Percentiles rank a stretch among this genome's conserved stretches.
These are phyloP conservation scores for Stromatinia cepivora DNA, from an alignment of 2,329 filamentous ascomycete species.

Conservation along the genomic window DNA sequence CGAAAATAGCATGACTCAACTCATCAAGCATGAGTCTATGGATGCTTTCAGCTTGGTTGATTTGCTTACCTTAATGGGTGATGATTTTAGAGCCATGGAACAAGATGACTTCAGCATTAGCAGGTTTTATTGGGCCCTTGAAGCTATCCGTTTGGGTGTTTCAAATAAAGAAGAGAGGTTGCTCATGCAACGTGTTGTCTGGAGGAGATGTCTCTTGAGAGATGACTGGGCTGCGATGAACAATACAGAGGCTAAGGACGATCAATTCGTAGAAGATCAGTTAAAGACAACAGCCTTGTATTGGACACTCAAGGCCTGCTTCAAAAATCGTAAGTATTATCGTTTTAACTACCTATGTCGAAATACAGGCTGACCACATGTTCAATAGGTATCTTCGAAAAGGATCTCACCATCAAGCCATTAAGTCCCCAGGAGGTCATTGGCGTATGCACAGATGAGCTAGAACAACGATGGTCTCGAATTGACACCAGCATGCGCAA, in stretches of 20 bases:
- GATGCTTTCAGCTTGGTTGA: slow-evolving; percentile 67
- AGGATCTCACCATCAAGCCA: slow-evolving; percentile 47
- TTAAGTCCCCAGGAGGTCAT: slow-evolving; percentile 55
- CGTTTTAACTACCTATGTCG: slow-evolving; percentile 36
- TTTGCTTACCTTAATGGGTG: slow-evolving; percentile 72
- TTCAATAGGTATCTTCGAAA: slow-evolving; percentile 43
- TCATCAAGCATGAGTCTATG: slow-evolving; percentile 72
- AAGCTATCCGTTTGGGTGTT: slow-evolving; percentile 48
- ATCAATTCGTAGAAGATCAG: slow-evolving; percentile 63
- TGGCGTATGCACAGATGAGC: slow-evolving; percentile 60
- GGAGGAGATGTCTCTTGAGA: slow-evolving; percentile 80
- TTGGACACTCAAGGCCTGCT: slow-evolving; percentile 63
- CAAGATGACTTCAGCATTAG: slow-evolving; percentile 49
- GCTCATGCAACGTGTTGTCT: slow-evolving; percentile 64
- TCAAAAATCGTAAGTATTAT: slow-evolving; percentile 57
- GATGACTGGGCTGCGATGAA: slow-evolving; percentile 85
- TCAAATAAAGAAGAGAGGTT: slow-evolving; percentile 58
- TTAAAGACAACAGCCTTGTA: slow-evolving; percentile 68
- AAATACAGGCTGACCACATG: slow-evolving; percentile 9
- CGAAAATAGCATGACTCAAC: slow-evolving; percentile 64
- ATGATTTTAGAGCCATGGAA: slow-evolving; percentile 45
- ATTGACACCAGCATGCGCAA: slow-evolving; percentile 64
- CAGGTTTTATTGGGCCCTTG: slow-evolving; percentile 66
- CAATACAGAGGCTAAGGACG: slow-evolving; percentile 72
- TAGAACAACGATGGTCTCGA: slow-evolving; percentile 60